Evolutionary conservation across 495 filamentous ascomycete species (phyloP), one percentile per base, ranked within the genome.

Genomic region (Elaphomyces granulatus): DNA sequence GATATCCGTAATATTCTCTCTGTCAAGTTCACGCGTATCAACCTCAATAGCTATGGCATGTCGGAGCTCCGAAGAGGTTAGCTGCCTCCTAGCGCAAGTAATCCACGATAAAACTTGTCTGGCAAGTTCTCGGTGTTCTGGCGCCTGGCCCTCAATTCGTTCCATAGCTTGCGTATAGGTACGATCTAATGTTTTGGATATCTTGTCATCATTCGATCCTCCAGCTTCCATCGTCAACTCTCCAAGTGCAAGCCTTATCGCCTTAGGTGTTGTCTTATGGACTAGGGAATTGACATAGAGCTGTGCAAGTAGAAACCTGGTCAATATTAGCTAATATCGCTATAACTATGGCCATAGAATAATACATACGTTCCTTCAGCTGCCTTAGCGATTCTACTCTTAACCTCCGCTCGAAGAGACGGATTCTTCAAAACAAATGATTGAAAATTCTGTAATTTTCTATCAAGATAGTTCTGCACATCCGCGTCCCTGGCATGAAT

Each of bases 241-340:
- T 16, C 18, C 14, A 3, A 44, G 41, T 18, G 54, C 53, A 9
- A 45, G 34, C 20, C 46, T 45, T 15, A 63, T 19, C 1, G 49
- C 55, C 23, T 48, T 52, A 3, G 47, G 36, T 10, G 49, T 58
- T 10, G 53, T 48, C 30, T 60, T 51, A 23, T 52, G 50, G n/a
- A 32, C 48, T 14, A 68, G 43, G 20, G 55, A 53, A 36, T 59
- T 57, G 3, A 50, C 12, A 40, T 46, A 38, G 21, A 46, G 37
- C 21, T 43, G 34, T 19, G 63, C 58, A 19, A 66, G 48, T 6
- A 68, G 49, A 41, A 67, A 66, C 61, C 63, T 67, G 36, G 3
- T 8, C 23, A 9, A 34, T 10, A 34, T 12, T 37, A 37, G 15
- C 15, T 2, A 33, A 8, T 14, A n/a, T 42, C 8, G 35, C 19